A percentile compares a stretch with the other conserved stretches of the same genome.
Evolutionary conservation across 345 rosid species (phyloP).

Genomic region (Adansonia digitata): DNA sequence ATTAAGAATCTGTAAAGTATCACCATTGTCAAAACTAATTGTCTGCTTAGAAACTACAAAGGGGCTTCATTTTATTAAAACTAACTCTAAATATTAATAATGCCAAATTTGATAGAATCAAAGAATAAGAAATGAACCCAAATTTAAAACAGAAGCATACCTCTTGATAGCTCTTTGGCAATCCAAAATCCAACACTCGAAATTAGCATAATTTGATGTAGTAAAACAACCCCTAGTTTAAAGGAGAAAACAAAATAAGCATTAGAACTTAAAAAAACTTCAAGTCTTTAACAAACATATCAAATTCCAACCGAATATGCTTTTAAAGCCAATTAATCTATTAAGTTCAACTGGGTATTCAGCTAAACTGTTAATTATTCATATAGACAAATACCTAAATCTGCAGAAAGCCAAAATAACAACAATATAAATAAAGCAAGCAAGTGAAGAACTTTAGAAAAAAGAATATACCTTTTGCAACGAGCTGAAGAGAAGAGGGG

Average conservation of each 20-base stretch:
- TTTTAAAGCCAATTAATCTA: neutral
- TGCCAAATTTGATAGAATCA: neutral
- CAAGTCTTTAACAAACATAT: neutral
- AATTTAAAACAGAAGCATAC: constrained; percentile 19
- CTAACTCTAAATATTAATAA: neutral
- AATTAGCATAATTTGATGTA: constrained; percentile 32
- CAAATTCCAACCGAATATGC: neutral
- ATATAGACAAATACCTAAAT: neutral
- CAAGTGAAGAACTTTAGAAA: neutral
- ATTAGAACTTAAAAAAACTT: neutral
- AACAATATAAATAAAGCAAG: no score
- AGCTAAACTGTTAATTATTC: neutral
- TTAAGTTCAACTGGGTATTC: constrained; percentile 1
- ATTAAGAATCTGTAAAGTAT: neutral
- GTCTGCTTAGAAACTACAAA: neutral
- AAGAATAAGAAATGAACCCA: neutral
- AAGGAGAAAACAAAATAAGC: neutral
- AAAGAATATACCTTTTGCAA: neutral
- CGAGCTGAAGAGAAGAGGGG: neutral
- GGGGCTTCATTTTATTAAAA: neutral
- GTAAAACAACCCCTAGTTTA: neutral
- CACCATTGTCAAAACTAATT: neutral
- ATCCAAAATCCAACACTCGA: constrained; percentile 36
- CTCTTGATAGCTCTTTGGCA: constrained; percentile 42
- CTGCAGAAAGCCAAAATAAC: neutral